Evolutionary conservation across 768 basidiomycete genomes (phyloP), one percentile per base, ranked within the genome.

Genomic region (Boletus barrowsii): DNA sequence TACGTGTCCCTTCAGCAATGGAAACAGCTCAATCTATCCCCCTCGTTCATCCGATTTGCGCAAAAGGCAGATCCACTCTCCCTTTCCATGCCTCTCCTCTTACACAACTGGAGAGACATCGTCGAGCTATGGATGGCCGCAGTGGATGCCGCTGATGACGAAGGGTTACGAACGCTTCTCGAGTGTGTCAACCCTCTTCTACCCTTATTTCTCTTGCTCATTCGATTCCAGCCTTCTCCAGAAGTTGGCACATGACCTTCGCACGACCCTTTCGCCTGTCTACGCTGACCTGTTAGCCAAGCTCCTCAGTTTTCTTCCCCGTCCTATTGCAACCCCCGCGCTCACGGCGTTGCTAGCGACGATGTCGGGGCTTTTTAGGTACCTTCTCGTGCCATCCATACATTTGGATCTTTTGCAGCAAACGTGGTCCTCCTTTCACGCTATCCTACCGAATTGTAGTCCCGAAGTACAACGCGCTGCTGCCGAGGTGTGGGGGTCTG

Each of bases 401-500:
- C 73, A 75, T 43, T 18, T 68, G n/a, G 74, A 81, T 30, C 73
- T 84, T 5, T 64, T 88, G 24, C 75, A 80, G 41, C 73, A 77
- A 41, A 85, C 88, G 3, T 92, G 90, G 90, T 51, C 67, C 6
- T 62, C 70, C 29, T 70, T 92, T 39, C 74, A 75, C 24, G 63
- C 68, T 1, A 72, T 78, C 2, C 66, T 92, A 10, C 79, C 79
- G 4, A 78, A 75, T 53, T 90, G 88, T 65, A 72, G 80, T 51
- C 78, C 82, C 0, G 89, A 93, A 54, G 79, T 91, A 3, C 88
- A 88, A 63, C 74, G 88, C 24, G 83, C 88, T 1, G 79, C 89
- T 10, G 87, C 91, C 0, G 93, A 97, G 64, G 90, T 92, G 4
- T 97, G 92, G 95, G 90, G 86, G 0, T 83, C 82, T 1, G 79